Base-by-base conservation (phyloP, 2,329 filamentous ascomycete species). In the Lachnellula hyalina region DNA sequence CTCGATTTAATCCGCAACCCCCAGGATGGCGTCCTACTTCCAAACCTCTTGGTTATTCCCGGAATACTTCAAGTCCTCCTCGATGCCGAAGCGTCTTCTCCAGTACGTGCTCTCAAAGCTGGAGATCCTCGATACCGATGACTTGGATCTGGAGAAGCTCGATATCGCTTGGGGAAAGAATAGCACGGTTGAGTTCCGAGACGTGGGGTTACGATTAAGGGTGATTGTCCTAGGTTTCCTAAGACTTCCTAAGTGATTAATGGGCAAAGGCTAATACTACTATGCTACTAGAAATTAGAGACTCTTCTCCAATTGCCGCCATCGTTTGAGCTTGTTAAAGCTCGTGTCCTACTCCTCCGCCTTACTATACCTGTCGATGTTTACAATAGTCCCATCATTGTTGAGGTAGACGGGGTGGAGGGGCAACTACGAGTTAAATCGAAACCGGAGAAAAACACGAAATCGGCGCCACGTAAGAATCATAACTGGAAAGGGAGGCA, bases 291-390 rank as follows among this genome's bases (percentile, higher is more conserved):
- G 90, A 94, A 93, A 83, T 79, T 96, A 53, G 81, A 90, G 58
- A 78, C 81, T 47, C 72, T 93, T 19, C 77, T 96, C 4, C 82
- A 86, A 63, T 82, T 96, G 3, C 92, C 92, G 0, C 73, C 85
- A 1, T 81, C 82, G 5, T 82, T 94, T 67, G 78, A 82, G 57
- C 76, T 96, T 12, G 80, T 83, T 51, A 86, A 84, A 68, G 92
- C 93, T 54, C 85, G 84, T 61, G 83, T 96, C 51, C 75, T 87
- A 2, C 77, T 87, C 6, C 81, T 97, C 23, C 87, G 88, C 65
- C 76, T 96, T 52, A 95, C 87, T 7, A 80, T 97, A 49, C 90
- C 93, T 12, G 86, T 94, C 68, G 90, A 96, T 71, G 86, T 96
- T 61, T 91, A 92, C 70, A 87, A 84, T 51, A 92, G 87, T 63